Evolutionary conservation across 2,329 filamentous ascomycete species (phyloP), one percentile per base, ranked within the genome.

Genomic region (Zarea fungicola): DNA sequence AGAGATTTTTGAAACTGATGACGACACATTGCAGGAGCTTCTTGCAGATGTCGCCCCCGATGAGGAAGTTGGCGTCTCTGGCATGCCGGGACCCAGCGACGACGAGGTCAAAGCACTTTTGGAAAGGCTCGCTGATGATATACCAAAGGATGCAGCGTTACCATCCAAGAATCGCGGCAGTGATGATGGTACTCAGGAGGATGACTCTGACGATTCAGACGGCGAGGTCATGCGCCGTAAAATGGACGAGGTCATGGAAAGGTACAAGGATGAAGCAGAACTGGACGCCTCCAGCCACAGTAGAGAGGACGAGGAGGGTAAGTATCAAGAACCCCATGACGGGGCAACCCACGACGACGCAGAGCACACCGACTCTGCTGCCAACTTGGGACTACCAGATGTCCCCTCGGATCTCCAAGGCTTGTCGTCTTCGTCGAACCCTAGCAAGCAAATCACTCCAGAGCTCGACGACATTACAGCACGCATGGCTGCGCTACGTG

Each of bases 21-120:
- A 80, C n/a, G 64, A 71, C 40, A 75, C 71, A 1, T 63, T 80
- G 1, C 70, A 80, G 48, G 75, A 78, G 51, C 65, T 81, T 9
- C 65, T 81, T 3, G 68, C 65, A 2, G 68, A 72, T 23, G 65
- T 75, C 1, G 61, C 61, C 28, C 57, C 65, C 0, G 65, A 70
- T 10, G 64, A 68, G 19, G 52, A 47, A 4, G 55, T 60, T 42
- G 54, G 53, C 52, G 25, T 48, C 16, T 10, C 18, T 8, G 14
- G 16, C 26, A 16, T 41, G 4, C 36, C 48, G 7, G 58, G 60
- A 25, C 56, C 64, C 2, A 58, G 60, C 23, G 62, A 65, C 13
- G 64, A 62, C 4, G 56, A 65, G 7, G 65, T 70, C 36, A 62
- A 59, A 34, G 63, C 63, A 1, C 57, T 72, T 2, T 51, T 72